A percentile compares a stretch with the other conserved stretches of the same genome.
Evolutionary conservation across 176 grass and related monocot species (phyloP).

Genomic region (Juncus effusus): DNA sequence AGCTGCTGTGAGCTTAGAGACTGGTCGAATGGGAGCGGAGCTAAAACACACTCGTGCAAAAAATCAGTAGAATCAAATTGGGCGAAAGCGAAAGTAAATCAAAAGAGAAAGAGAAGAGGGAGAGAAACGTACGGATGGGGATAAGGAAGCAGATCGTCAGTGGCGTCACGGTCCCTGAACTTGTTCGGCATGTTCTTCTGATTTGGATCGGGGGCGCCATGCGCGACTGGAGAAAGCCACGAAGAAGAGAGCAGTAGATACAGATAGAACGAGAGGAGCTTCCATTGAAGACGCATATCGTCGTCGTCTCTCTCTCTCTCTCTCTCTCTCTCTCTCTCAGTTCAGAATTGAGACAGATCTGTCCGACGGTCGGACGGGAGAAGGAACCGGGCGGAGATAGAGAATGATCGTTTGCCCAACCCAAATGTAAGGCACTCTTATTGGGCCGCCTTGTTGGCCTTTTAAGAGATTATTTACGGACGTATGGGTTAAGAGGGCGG

Average conservation of each 20-base stretch:
- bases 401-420: too few species aligned
- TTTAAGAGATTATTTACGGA: too few species aligned
- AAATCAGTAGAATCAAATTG: constrained; percentile 29
- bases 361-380: neutral
- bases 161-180: constrained; percentile 93
- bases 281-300: neutral
- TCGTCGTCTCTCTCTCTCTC: neutral
- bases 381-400: neutral
- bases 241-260: constrained; percentile 7
- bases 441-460: too few species aligned
- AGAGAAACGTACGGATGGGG: constrained; percentile 52
- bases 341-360: too few species aligned
- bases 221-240: constrained; percentile 29
- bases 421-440: too few species aligned
- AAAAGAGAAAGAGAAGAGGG: neutral
- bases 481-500: too few species aligned
- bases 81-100: neutral
- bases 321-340: neutral
- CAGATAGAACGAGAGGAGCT: neutral
- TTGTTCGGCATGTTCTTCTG: constrained; percentile 50
- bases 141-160: constrained; percentile 70
- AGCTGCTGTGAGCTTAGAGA: neutral
- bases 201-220: neutral
- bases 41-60: constrained; percentile 1
- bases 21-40: neutral